A percentile compares a stretch with the other conserved stretches of the same genome.
phyloP scores from a whole-genome alignment of 768 basidiomycete species.

The Pleurotus sapidus region DNA sequence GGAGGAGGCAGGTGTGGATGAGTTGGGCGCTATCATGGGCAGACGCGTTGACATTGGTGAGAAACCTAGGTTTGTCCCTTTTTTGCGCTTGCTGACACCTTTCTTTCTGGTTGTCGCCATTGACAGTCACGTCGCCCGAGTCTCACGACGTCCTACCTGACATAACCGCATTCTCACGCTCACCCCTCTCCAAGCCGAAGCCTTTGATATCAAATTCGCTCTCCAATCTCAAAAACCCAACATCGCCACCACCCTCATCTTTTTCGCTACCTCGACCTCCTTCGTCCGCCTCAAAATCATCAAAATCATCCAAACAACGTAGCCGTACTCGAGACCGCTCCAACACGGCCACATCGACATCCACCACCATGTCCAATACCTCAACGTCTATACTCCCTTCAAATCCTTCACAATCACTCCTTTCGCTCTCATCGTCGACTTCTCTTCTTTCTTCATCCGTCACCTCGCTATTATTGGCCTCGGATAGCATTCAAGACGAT shows the following conservation, averaged over 20 bases:
- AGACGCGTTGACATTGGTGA: too few species aligned
- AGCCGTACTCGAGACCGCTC: too few species aligned
- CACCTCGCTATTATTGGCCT: too few species aligned
- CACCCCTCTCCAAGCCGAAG: constrained; percentile 17
- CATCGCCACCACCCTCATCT: neutral
- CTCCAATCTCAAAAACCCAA: constrained; percentile 10
- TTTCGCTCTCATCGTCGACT: too few species aligned
- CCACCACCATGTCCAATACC: too few species aligned
- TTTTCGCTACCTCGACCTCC: neutral
- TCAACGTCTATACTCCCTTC: too few species aligned
- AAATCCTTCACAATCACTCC: too few species aligned
- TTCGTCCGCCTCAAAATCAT: neutral
- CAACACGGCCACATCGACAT: too few species aligned
- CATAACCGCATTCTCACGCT: constrained; percentile 16
- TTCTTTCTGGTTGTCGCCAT: too few species aligned
- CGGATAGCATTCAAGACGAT: constrained; percentile 12
- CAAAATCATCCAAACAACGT: neutral
- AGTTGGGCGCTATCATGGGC: constrained; percentile 6
- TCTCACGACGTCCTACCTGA: neutral
- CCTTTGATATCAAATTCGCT: constrained; percentile 8
- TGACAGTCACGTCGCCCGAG: neutral
- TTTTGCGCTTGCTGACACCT: too few species aligned
- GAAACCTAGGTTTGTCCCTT: too few species aligned
- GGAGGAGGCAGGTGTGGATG: constrained; percentile 11
- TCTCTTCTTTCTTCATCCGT: too few species aligned